Conservation (phyloP, 352 stramenopile genomes). For the Globisporangium paddicum region DNA sequence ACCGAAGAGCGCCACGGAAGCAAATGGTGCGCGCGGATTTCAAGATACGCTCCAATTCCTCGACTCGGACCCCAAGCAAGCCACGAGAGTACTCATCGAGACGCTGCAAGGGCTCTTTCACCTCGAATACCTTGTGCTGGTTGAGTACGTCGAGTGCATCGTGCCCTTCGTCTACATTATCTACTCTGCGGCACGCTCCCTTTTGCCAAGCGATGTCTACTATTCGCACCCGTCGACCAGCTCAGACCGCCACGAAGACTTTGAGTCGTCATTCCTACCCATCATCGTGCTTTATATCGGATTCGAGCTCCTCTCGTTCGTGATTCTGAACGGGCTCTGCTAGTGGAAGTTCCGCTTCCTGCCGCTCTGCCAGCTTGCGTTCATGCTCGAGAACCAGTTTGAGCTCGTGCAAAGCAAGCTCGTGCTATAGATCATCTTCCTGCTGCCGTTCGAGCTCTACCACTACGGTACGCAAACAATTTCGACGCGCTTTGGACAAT, state of each 20-base stretch:
- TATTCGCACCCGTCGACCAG: slow-evolving; percentile 7
- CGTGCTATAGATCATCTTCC: neutral
- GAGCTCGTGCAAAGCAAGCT: slow-evolving; percentile 9
- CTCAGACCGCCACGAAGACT: no score
- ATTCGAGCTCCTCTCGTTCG: neutral
- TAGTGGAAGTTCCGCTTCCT: neutral
- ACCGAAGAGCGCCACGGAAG: no score
- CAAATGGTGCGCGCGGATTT: neutral
- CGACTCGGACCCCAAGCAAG: no score
- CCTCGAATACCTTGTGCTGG: slow-evolving; percentile 17
- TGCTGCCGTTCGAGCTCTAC: slow-evolving; percentile 1
- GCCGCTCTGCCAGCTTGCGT: slow-evolving; percentile 7
- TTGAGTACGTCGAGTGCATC: slow-evolving; percentile 24
- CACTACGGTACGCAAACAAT: no score
- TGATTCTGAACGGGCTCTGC: neutral
- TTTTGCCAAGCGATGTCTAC: slow-evolving; percentile 11
- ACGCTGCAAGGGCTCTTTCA: slow-evolving; percentile 14
- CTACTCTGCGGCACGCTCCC: slow-evolving; percentile 6
- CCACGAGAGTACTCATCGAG: neutral
- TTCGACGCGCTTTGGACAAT: no score
- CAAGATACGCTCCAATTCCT: no score
- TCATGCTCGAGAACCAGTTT: slow-evolving; percentile 3
- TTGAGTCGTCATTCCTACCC: no score
- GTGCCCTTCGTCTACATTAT: slow-evolving; percentile 12
- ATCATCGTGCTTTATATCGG: neutral